Base-by-base conservation (phyloP, 176 grass and related monocot species). In the Elaeis guineensis region DNA sequence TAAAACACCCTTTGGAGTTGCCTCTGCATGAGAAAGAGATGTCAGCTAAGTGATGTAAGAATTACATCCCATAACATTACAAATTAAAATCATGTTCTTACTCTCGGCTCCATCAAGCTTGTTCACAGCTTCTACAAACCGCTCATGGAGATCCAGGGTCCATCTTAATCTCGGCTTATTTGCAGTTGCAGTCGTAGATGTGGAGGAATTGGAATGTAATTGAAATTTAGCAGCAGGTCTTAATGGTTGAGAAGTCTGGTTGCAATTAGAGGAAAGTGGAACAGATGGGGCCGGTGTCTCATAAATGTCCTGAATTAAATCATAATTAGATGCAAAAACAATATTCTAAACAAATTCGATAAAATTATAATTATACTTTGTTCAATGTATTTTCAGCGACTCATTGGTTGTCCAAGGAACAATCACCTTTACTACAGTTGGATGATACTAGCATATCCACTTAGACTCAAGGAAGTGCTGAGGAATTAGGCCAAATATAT, bases 1-100 rank as follows among this genome's bases (percentile, higher is more conserved):
- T 57, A 95, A 61, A 23, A 95, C 79, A 66, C 86, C 82, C 79
- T 95, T 95, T 17, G 86, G 90, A 72, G 86, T 90, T 80, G 86
- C 82, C 70, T 90, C 90, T 95, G 63, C 30, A 81, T 54, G 19
- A 55, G 30, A 55, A 44, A 49, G 19, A 18, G 51, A n/a, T 23
- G 6, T n/a, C 18, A 20, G 11, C 30, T 44, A 17, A 63, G n/a
- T 35, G 50, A 39, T 3, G 6, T 1, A 44, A 55, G 12, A 63
- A 52, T 9, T 54, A 5, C 16, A 63, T 55, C 28, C 25, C 44
- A 23, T n/a, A 55, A 18, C 54, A 76, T 4, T 51, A 44, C 35
- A 17, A 77, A 51, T 30, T 50, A 70, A 59, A 63, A 32, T 25
- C 50, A 14, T n/a, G 35, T 67, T 12, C 77, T 58, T 85, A 90